These are phyloP conservation scores for Gillenia trifoliata DNA, from an alignment of 306 rosid species.

Conservation along the genomic window DNA sequence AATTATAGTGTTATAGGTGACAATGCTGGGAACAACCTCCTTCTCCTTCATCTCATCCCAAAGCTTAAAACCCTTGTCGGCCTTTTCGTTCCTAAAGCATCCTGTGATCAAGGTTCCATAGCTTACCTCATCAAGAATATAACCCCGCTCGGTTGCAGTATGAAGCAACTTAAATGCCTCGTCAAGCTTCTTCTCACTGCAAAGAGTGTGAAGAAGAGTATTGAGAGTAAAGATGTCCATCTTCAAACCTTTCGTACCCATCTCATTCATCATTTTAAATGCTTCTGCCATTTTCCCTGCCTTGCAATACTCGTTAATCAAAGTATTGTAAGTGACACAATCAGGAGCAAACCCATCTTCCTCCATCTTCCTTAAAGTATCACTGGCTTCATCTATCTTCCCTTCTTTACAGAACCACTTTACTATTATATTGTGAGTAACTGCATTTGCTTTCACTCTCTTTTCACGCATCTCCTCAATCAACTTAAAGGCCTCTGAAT, in stretches of 20 bases:
- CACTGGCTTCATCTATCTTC: constrained; percentile 53
- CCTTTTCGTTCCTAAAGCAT: constrained; percentile 55
- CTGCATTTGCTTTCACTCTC: constrained; percentile 52
- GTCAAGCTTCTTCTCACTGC: constrained; percentile 58
- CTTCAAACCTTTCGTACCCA: constrained; percentile 62
- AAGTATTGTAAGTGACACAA: constrained; percentile 69
- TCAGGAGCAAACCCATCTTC: constrained; percentile 64
- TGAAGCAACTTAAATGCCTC: constrained; percentile 52
- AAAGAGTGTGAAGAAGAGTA: constrained; percentile 51
- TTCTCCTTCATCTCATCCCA: constrained; percentile 79
- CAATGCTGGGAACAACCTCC: constrained; percentile 53
- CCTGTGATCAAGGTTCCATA: constrained; percentile 86
- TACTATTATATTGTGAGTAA: constrained; percentile 67
- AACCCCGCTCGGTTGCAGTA: constrained; percentile 62
- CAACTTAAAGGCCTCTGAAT: constrained; percentile 42
- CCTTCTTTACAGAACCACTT: constrained; percentile 90
- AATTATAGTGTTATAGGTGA: constrained; percentile 68
- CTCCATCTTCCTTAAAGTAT: constrained; percentile 44
- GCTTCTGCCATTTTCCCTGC: constrained; percentile 65
- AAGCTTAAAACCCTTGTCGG: constrained; percentile 52
- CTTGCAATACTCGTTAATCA: constrained; percentile 65
- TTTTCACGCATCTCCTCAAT: constrained; percentile 55
- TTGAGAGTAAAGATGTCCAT: constrained; percentile 61
- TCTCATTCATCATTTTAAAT: constrained; percentile 63
- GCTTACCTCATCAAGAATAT: constrained; percentile 73